phyloP scores from a whole-genome alignment of 805 yeast genomes.

The Zygotorulaspora sp. region DNA sequence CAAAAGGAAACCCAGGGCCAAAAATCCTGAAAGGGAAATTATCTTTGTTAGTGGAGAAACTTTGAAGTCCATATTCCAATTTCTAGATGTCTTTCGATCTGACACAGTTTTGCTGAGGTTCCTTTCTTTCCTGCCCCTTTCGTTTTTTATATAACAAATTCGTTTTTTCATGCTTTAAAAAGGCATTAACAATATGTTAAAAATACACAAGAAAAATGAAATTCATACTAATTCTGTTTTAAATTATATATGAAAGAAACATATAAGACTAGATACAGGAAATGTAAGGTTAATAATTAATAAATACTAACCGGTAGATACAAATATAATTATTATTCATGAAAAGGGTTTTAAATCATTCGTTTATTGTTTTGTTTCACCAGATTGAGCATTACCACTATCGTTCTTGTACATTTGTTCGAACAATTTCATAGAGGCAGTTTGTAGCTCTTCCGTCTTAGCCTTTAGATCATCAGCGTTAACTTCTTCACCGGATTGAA shows the following conservation, averaged over 20 bases:
- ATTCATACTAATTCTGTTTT: too few relatives aligned
- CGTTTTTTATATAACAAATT: too few relatives aligned
- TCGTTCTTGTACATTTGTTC: slow-evolving; percentile 50
- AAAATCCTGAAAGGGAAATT: slow-evolving; percentile 40
- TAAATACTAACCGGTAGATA: slow-evolving; percentile 6
- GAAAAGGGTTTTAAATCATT: not conserved
- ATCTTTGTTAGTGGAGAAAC: slow-evolving; percentile 36
- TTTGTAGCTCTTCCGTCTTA: slow-evolving; percentile 72
- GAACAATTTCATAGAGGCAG: slow-evolving; percentile 68
- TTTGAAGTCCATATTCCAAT: slow-evolving; percentile 25
- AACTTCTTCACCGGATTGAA: slow-evolving; percentile 55
- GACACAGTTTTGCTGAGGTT: too few relatives aligned
- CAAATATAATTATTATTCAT: slow-evolving; percentile 5
- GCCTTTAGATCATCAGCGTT: slow-evolving; percentile 58
- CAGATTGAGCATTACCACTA: slow-evolving; percentile 17
- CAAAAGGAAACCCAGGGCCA: slow-evolving; percentile 85
- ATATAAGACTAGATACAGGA: slow-evolving; percentile 15
- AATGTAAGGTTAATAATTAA: slow-evolving; percentile 4
- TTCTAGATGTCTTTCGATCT: too few relatives aligned
- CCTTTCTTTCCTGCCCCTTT: too few relatives aligned
- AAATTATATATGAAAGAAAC: too few relatives aligned
- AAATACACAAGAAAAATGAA: too few relatives aligned
- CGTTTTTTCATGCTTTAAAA: too few relatives aligned
- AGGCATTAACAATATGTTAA: too few relatives aligned
- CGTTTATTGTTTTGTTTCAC: slow-evolving; percentile 23